Percentiles rank a stretch among this genome's conserved stretches.
phyloP scores from a whole-genome alignment of 345 rosid genomes.

The Cardamine occulta region DNA sequence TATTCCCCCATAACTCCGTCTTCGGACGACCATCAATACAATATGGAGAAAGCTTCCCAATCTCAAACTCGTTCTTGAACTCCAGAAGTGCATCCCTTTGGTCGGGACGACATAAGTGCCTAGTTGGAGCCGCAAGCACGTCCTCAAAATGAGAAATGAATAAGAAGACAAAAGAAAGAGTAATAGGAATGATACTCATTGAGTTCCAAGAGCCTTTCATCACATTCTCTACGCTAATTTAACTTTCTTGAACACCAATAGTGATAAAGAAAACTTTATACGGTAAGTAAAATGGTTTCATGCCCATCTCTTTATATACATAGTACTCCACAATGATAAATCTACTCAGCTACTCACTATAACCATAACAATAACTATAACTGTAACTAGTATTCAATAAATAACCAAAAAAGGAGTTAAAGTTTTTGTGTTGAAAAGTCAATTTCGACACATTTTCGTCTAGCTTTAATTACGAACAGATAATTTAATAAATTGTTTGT shows the following conservation, averaged over 20 bases:
- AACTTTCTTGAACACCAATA: not conserved
- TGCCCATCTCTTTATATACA: not conserved
- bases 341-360: not conserved
- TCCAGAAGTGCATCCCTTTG: not conserved
- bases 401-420: too few relatives aligned
- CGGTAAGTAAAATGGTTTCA: not conserved
- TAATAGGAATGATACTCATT: not conserved
- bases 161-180: not conserved
- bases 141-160: not conserved
- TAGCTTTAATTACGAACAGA: not conserved
- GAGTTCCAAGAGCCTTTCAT: not conserved
- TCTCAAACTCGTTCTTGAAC: slow-evolving; percentile 18
- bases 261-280: not conserved
- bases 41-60: not conserved
- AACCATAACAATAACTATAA: not conserved
- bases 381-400: not conserved
- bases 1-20: not conserved
- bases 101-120: not conserved
- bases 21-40: slow-evolving; percentile 5
- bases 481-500: not conserved
- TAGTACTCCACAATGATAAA: not conserved
- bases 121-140: not conserved
- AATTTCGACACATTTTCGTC: not conserved
- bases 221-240: not conserved
- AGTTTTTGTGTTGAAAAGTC: not conserved